Conservation (phyloP, 148 eudicot genomes). For the Rheum nobile region DNA sequence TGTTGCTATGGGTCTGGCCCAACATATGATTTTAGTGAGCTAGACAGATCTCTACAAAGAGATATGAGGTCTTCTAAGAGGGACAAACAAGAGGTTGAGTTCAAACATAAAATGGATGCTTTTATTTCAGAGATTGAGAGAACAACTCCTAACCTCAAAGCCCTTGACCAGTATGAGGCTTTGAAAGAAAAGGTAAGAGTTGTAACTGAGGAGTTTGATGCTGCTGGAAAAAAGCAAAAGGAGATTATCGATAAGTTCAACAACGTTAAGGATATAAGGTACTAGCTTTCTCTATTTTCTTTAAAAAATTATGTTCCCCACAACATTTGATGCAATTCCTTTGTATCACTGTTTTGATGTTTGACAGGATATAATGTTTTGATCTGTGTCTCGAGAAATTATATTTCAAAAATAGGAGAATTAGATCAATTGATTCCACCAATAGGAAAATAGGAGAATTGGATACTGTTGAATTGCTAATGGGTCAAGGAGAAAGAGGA, state of each 20-base stretch:
- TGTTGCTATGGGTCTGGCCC: conserved; percentile 52
- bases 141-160: conserved; percentile 95
- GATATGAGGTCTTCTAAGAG: conserved; percentile 63
- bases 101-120: conserved; percentile 60
- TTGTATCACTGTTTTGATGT: background rate
- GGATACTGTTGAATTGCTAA: too few species aligned
- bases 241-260: conserved; percentile 60
- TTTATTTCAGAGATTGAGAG: conserved; percentile 73
- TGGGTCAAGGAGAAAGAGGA: too few species aligned
- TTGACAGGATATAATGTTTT: background rate
- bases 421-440: background rate
- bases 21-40: conserved; percentile 56
- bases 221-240: conserved; percentile 67
- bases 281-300: conserved; percentile 12
- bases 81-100: conserved; percentile 82
- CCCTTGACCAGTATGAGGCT: conserved; percentile 89
- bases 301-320: background rate
- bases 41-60: conserved; percentile 62
- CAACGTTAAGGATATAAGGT: conserved; percentile 67
- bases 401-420: background rate
- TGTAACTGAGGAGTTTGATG: conserved; percentile 69
- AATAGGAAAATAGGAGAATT: too few species aligned
- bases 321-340: background rate
- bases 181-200: conserved; percentile 72
- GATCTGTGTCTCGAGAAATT: background rate